phyloP scores from a whole-genome alignment of 805 yeast species.

The Yarrowia sp. region DNA sequence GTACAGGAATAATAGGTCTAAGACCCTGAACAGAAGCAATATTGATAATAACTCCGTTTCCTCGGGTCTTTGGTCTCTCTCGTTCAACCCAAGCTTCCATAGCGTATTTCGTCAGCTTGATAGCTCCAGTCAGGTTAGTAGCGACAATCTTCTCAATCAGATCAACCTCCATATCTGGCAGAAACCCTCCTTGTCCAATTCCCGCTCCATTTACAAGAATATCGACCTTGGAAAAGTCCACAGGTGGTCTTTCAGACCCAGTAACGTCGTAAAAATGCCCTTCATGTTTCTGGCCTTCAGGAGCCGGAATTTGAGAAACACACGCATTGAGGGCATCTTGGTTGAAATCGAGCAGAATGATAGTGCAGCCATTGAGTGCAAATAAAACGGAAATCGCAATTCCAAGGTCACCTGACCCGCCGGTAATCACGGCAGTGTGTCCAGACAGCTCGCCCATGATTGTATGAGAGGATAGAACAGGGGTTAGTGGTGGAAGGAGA shows the following conservation, averaged over 20 bases:
- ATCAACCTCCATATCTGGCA: conserved; percentile 43
- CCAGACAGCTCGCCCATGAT: conserved; percentile 8
- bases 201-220: conserved; percentile 61
- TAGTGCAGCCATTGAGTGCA: conserved; percentile 51
- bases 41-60: conserved; percentile 50
- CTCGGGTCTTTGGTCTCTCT: not conserved
- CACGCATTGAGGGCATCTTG: conserved; percentile 38
- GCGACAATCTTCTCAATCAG: conserved; percentile 50
- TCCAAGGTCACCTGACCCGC: conserved; percentile 72
- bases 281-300: not conserved
- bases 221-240: conserved; percentile 35
- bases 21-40: conserved; percentile 63
- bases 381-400: conserved; percentile 51
- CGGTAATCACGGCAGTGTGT: conserved; percentile 47
- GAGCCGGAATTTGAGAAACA: not conserved
- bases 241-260: not conserved
- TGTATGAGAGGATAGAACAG: not conserved
- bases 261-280: conserved; percentile 12
- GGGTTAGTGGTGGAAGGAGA: not conserved
- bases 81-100: conserved; percentile 51
- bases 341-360: conserved; percentile 54
- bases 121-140: conserved; percentile 61
- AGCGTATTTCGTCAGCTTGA: conserved; percentile 55
- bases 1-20: conserved; percentile 50
- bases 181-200: conserved; percentile 52